Evolutionary conservation across 2,329 filamentous ascomycete genomes (phyloP), one percentile per base, ranked within the genome.

Genomic region (Sporothrix mexicana): DNA sequence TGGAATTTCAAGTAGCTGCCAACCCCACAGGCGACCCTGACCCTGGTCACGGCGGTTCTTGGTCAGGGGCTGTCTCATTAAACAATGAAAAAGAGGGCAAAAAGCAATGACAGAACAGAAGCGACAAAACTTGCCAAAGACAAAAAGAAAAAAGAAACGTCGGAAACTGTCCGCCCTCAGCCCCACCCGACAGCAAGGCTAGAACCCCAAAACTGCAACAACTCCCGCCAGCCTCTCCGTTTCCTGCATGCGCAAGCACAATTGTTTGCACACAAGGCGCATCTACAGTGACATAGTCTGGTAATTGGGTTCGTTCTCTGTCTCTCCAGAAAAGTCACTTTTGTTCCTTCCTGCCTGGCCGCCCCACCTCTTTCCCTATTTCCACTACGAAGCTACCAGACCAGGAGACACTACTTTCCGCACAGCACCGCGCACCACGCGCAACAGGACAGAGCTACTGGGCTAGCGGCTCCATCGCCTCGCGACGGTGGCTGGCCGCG

Each of bases 401-500:
- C 7, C 49, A 51, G n/a, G 13, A 51, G 30, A 30, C 25, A 12
- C 12, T 45, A 25, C 45, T 43, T 66, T n/a, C 45, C 45, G 47
- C 45, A n/a, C 17, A 41, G 30, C 30, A 61, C 13, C 30, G 57
- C 15, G 57, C 61, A 66, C 20, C 47, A 8, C 64, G 23, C 64
- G 62, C 43, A 66, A 67, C 64, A 51, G 45, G 64, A 51, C 41
- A 70, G 69, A 62, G 69, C 69, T 70, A 49, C 25, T 61, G 13
- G 45, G 53, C 72, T 73, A 73, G 75, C 75, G 74, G 76, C 70
- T 66, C 68, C 68, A 61, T 72, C 74, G 73, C 77, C 75, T 80
- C 77, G 79, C 79, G 47, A 71, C 57, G 57, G 69, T 59, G 49
- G 49, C 47, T 68, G 66, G 66, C 64, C 47, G 47, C 66, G 66